Base-by-base conservation (phyloP, 2,329 filamentous ascomycete genomes). In the Botryotinia narcissicola region DNA sequence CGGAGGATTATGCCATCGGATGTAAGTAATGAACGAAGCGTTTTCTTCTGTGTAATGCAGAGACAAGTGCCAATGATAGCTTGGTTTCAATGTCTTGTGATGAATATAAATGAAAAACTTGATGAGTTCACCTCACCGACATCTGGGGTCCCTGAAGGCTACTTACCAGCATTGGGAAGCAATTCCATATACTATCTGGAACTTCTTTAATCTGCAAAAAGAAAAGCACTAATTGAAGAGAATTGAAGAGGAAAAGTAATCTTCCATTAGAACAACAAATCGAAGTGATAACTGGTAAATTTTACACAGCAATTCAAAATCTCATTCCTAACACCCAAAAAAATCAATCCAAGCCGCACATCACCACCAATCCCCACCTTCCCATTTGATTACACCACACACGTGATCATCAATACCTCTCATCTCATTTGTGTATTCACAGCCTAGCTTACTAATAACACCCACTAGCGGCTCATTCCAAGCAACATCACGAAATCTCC, bases 401-500 rank as follows among this genome's bases (percentile, higher is more conserved):
- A 69, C 66, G 66, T 59, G 66, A 69, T 48, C 20, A 2, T 40
- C 63, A n/a, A 54, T 54, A 3, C 12, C 4, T 37, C 32, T 37
- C 60, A 62, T 62, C 29, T 29, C 60, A 62, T 40, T 62, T 35
- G 35, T 62, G 18, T n/a, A 42, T 57, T n/a, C 16, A 42, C n/a
- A 32, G 18, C n/a, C 12, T 37, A 32, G 48, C 37, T 73, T 68
- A 73, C 35, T 73, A 12, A 73, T 60, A 42, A 40, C 6, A 22
- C 48, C 32, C 42, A 72, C 63, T 73, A 73, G 71, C 68, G 68
- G 35, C 42, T 60, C 63, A 32, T 20, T 44, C 54, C 71, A 66
- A 48, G 60, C 61, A 69, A 73, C 71, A 44, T 69, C 71, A 69
- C 48, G 57, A 73, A 73, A 61, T 32, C 64, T 29, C 40, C 51